phyloP scores from a whole-genome alignment of 2,329 filamentous ascomycete species.

The Chalaropsis ovoidea region DNA sequence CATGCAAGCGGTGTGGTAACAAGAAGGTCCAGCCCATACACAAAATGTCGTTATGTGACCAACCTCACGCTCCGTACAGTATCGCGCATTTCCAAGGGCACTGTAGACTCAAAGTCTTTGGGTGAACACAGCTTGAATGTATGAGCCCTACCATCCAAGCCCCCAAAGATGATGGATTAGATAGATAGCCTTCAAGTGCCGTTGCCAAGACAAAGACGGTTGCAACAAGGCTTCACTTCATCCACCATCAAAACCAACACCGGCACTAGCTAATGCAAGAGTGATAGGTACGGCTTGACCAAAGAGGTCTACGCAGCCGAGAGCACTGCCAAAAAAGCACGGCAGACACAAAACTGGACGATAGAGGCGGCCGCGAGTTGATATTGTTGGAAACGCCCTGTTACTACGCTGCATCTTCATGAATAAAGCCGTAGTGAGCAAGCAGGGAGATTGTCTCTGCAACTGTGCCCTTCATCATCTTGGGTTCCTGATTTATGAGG shows the following conservation, averaged over 20 bases:
- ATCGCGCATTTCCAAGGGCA: background rate
- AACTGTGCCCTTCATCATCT: background rate
- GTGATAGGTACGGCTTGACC: background rate
- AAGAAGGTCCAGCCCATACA: background rate
- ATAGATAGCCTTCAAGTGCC: background rate
- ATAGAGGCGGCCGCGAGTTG: too few species aligned
- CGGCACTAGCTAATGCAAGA: background rate
- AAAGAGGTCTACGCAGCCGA: background rate
- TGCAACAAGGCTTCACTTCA: conserved; percentile 3
- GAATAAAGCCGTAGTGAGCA: too few species aligned
- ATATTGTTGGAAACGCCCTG: too few species aligned
- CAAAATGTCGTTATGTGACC: background rate
- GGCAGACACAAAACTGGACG: background rate
- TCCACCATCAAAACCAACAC: background rate
- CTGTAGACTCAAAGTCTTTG: too few species aligned
- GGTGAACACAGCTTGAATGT: too few species aligned
- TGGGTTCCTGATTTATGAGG: background rate
- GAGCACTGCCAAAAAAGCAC: background rate
- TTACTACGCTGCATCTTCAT: too few species aligned
- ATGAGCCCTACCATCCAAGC: background rate
- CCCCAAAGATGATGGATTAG: too few species aligned
- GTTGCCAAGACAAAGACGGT: conserved; percentile 2
- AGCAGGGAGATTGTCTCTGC: too few species aligned
- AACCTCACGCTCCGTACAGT: background rate
- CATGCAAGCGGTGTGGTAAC: background rate